Percentiles rank a stretch among this genome's conserved stretches.
Conservation (phyloP, 345 rosid genomes). For the Arabis hirsuta region DNA sequence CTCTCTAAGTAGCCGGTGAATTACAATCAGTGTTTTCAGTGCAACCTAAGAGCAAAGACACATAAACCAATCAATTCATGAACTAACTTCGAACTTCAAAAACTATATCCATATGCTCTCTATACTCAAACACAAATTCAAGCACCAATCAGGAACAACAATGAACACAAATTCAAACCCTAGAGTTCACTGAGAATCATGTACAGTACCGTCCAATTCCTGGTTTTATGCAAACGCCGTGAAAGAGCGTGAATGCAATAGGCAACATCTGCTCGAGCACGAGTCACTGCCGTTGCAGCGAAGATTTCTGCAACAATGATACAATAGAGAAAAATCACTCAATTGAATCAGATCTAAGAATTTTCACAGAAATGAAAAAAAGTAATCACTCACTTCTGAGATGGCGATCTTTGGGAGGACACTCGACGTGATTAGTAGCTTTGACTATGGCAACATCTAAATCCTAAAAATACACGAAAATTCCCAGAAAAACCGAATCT, state of each 20-base stretch:
- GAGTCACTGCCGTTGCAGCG: constrained; percentile 70
- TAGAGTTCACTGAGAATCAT: background rate
- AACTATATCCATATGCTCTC: background rate
- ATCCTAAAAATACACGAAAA: constrained; percentile 55
- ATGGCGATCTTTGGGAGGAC: constrained; percentile 96
- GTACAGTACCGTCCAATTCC: constrained; percentile 68
- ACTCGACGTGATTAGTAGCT: constrained; percentile 96
- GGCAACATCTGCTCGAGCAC: constrained; percentile 93
- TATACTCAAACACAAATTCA: no score
- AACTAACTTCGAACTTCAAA: constrained; percentile 8
- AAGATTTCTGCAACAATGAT: constrained; percentile 58
- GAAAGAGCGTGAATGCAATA: constrained; percentile 86
- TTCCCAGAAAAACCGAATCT: constrained; percentile 37
- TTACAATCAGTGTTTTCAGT: constrained; percentile 83
- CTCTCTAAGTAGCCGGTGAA: constrained; percentile 87
- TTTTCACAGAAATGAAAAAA: constrained; percentile 3
- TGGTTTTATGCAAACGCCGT: constrained; percentile 81
- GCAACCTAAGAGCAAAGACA: constrained; percentile 65
- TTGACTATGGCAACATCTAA: constrained; percentile 98
- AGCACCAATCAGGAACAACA: background rate
- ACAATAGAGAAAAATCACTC: background rate
- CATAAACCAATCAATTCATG: background rate
- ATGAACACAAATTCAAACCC: background rate
- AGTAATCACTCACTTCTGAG: constrained; percentile 69
- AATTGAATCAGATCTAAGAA: constrained; percentile 42